Evolutionary conservation across 345 rosid genomes (phyloP).

Genomic region (Eucalyptus marginata): DNA sequence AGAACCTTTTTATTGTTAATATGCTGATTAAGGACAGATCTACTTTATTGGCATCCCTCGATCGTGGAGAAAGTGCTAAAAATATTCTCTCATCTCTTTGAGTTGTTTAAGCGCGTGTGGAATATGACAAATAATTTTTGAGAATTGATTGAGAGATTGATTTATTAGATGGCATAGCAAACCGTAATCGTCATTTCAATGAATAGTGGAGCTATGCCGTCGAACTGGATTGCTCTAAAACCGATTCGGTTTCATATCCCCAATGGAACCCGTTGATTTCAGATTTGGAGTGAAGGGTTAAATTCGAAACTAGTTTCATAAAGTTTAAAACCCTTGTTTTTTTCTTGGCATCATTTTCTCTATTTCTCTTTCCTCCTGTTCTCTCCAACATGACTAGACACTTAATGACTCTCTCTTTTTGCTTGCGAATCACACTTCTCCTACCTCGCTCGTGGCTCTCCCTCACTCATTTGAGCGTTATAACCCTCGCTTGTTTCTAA

Average conservation of each 20-base stretch:
- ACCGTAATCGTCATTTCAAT: rapidly evolving
- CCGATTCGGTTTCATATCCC: rapidly evolving
- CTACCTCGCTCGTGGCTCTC: rapidly evolving
- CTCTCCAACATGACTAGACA: neutral
- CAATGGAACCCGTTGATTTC: too few relatives aligned
- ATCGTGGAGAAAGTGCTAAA: neutral
- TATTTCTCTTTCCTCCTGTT: neutral
- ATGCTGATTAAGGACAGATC: neutral
- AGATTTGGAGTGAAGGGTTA: neutral
- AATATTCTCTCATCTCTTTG: neutral
- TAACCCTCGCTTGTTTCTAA: rapidly evolving
- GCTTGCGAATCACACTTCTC: neutral
- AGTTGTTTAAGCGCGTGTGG: neutral
- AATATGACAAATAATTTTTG: neutral
- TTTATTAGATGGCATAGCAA: neutral
- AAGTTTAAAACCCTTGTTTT: too few relatives aligned
- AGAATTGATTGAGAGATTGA: neutral
- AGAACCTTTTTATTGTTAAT: neutral
- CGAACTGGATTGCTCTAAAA: neutral
- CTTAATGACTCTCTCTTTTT: neutral
- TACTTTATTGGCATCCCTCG: neutral
- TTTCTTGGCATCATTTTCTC: neutral
- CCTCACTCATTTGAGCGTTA: neutral
- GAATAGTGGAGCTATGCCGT: neutral
- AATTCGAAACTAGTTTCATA: too few relatives aligned